These are phyloP conservation scores for Fusarium acutatum DNA, from an alignment of 2,329 filamentous ascomycete species.

Conservation along the genomic window DNA sequence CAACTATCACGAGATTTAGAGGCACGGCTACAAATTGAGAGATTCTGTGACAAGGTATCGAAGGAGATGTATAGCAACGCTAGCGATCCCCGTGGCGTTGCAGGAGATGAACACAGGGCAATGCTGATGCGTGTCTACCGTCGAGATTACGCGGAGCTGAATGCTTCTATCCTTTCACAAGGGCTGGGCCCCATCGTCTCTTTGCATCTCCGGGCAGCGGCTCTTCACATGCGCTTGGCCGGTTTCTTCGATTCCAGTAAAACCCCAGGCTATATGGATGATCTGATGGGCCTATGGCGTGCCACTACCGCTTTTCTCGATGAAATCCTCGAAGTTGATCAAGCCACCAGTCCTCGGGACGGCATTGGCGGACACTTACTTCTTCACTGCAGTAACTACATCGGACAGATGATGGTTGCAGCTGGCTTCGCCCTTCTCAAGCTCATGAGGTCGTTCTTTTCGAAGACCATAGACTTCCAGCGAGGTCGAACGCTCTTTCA, in stretches of 20 bases:
- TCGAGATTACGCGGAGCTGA: constrained; percentile 70
- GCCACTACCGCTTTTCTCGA: constrained; percentile 76
- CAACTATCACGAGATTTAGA: constrained; percentile 70
- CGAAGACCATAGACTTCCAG: constrained; percentile 74
- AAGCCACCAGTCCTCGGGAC: constrained; percentile 56
- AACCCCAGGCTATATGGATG: constrained; percentile 75
- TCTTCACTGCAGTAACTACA: constrained; percentile 76
- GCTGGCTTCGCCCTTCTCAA: constrained; percentile 81
- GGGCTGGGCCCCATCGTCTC: constrained; percentile 66
- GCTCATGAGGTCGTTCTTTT: constrained; percentile 79
- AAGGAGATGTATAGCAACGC: constrained; percentile 83
- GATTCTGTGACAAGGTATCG: constrained; percentile 80
- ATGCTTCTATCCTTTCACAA: constrained; percentile 67
- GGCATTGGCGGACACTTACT: constrained; percentile 63
- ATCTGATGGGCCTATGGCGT: constrained; percentile 79
- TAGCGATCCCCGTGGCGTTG: constrained; percentile 74
- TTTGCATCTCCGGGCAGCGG: constrained; percentile 76
- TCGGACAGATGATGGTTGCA: constrained; percentile 87
- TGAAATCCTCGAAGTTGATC: constrained; percentile 64
- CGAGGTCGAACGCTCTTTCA: constrained; percentile 75
- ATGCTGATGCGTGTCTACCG: constrained; percentile 74
- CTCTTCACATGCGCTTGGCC: constrained; percentile 78
- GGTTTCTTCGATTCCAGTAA: constrained; percentile 83
- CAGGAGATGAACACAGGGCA: constrained; percentile 72
- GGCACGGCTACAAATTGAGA: constrained; percentile 74